phyloP scores from a whole-genome alignment of 345 rosid species.

The Lenwebbia sp. region DNA sequence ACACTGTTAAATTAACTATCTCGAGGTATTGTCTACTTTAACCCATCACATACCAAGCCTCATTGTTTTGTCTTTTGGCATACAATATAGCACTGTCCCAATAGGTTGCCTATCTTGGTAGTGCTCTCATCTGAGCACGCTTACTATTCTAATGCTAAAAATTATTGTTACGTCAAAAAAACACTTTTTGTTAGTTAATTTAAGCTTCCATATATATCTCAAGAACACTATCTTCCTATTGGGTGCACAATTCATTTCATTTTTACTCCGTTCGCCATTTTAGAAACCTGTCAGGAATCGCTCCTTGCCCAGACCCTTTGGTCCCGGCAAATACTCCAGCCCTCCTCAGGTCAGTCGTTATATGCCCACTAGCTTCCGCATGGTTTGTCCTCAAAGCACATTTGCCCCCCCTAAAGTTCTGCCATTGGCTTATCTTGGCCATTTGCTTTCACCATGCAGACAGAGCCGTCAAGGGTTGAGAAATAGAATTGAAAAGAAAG shows the following conservation, averaged over 20 bases:
- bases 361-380: neutral
- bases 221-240: neutral
- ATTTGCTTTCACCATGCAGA: constrained; percentile 24
- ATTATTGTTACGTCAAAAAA: too few relatives aligned
- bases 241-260: accelerated
- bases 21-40: too few relatives aligned
- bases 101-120: too few relatives aligned
- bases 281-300: too few relatives aligned
- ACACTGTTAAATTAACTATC: neutral
- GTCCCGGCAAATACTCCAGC: too few relatives aligned
- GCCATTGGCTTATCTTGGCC: constrained; percentile 1
- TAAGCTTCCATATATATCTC: accelerated
- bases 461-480: constrained; percentile 57
- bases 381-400: neutral
- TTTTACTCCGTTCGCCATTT: neutral
- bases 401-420: too few relatives aligned
- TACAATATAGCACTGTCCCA: too few relatives aligned
- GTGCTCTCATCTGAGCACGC: too few relatives aligned
- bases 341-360: too few relatives aligned
- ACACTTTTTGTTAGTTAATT: neutral
- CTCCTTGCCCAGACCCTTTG: too few relatives aligned
- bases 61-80: too few relatives aligned
- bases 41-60: too few relatives aligned
- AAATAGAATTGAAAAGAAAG: constrained; percentile 81
- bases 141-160: neutral